These are phyloP conservation scores for Cystobasidium onofrii DNA, from an alignment of 768 basidiomycete genomes.

Conservation along the genomic window DNA sequence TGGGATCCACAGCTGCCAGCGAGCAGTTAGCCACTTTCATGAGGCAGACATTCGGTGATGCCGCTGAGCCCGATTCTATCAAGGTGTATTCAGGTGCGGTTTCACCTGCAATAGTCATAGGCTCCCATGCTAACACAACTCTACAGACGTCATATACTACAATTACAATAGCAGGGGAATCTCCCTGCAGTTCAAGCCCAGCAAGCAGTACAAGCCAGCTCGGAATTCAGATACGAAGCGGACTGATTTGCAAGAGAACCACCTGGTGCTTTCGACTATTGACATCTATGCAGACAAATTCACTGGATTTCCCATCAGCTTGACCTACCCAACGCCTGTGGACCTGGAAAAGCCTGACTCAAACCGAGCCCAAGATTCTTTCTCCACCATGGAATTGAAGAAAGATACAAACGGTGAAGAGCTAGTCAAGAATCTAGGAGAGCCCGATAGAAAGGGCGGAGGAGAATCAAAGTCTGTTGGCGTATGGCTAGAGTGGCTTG, in stretches of 20 bases:
- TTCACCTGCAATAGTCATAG: too few species aligned
- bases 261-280: constrained; percentile 60
- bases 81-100: constrained; percentile 19
- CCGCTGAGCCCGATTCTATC: neutral
- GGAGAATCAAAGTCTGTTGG: constrained; percentile 72
- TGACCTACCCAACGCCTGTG: constrained; percentile 1
- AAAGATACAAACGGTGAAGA: constrained; percentile 63
- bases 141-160: constrained; percentile 70
- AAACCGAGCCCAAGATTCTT: neutral
- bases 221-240: constrained; percentile 46
- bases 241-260: constrained; percentile 44
- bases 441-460: constrained; percentile 84
- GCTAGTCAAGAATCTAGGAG: constrained; percentile 66
- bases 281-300: constrained; percentile 65
- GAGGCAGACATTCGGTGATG: neutral
- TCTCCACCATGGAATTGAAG: neutral
- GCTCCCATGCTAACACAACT: neutral
- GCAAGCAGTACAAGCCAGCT: constrained; percentile 56
- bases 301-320: neutral
- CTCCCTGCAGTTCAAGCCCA: constrained; percentile 68
- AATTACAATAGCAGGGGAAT: constrained; percentile 72
- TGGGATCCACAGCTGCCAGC: neutral
- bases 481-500: constrained; percentile 89
- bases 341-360: neutral
- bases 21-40: neutral